Evolutionary conservation across 2,329 filamentous ascomycete genomes (phyloP), one percentile per base, ranked within the genome.

Genomic region (Alternaria gansuensis): DNA sequence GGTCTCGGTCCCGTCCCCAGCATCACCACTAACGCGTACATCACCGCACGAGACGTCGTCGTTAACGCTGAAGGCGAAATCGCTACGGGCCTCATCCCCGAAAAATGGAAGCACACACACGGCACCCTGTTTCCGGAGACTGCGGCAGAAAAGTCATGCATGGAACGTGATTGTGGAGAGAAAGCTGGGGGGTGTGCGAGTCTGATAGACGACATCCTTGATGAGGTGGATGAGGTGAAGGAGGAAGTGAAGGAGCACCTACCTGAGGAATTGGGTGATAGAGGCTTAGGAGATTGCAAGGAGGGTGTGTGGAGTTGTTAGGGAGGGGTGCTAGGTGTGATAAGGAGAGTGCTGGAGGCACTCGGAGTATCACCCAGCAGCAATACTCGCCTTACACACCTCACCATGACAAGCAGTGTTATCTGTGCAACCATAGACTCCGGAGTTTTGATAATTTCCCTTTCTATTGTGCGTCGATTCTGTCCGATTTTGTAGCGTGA

Each of bases 21-120:
- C n/a, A 28, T 29, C 33, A 39, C 33, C 48, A 50, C 48, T 24
- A 29, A 26, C 14, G 24, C 21, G 21, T 24, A n/a, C 9, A 6
- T 37, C 14, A 14, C 17, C 31, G 17, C 46, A 3, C 29, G 46
- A 6, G 46, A 5, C 17, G 14, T 8, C 4, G 5, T 3, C 31
- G 5, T 3, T 21, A 33, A 46, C 17, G 17, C 11, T 9, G n/a
- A 50, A 1, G 33, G 21, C 10, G 33, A 29, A 29, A 14, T 28
- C 10, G 23, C 23, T 10, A 40, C 21, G 1, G 37, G 21, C 1
- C 10, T 21, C 48, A 39, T 48, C 21, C 44, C 44, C 21, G 31
- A 48, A 3, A 48, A 36, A 26, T 48, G 44, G 44, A 48, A 24
- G 31, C 31, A 48, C 31, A 48, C 44, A n/a, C 44, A 48, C 9